Evolutionary conservation across 2,329 filamentous ascomycete genomes (phyloP).

Genomic region (Rhexocercosporidium sp.): DNA sequence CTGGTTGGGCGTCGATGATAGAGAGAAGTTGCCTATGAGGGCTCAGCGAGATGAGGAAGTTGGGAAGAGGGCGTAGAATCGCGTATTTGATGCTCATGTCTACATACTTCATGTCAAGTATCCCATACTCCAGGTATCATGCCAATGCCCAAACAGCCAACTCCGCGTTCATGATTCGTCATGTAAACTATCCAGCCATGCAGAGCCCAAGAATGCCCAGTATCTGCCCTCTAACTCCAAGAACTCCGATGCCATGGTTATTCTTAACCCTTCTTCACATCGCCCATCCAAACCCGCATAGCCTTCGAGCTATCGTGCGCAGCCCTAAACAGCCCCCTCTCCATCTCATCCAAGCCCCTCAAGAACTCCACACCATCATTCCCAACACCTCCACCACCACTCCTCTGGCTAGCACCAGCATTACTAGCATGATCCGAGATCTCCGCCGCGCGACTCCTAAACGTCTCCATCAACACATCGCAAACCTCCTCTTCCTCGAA

Average conservation of each 20-base stretch:
- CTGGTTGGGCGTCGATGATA: conserved; percentile 31
- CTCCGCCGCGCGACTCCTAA: conserved; percentile 79
- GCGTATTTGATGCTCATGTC: neutral
- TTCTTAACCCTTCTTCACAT: conserved; percentile 40
- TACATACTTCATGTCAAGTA: neutral
- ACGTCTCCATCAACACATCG: conserved; percentile 76
- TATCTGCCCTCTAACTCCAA: neutral
- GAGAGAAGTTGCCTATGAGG: conserved; percentile 23
- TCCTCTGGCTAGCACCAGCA: conserved; percentile 71
- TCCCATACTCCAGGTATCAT: conserved; percentile 13
- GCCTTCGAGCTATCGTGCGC: conserved; percentile 76
- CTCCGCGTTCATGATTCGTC: neutral
- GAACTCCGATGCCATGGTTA: neutral
- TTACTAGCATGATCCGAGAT: conserved; percentile 91
- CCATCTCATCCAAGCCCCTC: conserved; percentile 86
- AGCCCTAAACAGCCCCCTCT: conserved; percentile 76
- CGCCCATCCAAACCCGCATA: conserved; percentile 70
- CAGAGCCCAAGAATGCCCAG: neutral
- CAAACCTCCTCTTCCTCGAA: conserved; percentile 87
- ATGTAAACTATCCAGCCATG: too few relatives aligned
- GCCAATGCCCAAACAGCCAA: neutral
- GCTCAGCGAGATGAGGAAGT: conserved; percentile 5
- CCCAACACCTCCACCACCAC: conserved; percentile 73
- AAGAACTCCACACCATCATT: conserved; percentile 82
- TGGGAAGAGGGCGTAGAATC: neutral